Conservation (phyloP, 805 yeast species). For the Kodamaea leandrae region DNA sequence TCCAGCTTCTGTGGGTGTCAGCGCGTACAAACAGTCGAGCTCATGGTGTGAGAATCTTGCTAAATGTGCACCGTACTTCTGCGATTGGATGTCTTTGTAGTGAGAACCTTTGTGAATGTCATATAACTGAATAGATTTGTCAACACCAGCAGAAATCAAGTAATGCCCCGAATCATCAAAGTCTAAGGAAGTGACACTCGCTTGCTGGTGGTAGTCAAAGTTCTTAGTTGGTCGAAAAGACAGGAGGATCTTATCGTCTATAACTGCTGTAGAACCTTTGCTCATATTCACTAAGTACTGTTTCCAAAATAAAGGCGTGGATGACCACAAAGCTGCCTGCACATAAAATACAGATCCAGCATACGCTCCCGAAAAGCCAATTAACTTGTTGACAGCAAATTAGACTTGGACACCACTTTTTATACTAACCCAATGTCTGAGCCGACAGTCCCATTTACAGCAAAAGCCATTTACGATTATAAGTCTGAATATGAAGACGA, state of each 20-base stretch:
- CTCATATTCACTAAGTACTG: slow-evolving; percentile 4
- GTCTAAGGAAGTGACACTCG: slow-evolving; percentile 66
- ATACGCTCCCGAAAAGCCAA: not conserved
- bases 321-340: slow-evolving; percentile 2
- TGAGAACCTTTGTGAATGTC: slow-evolving; percentile 70
- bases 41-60: slow-evolving; percentile 80
- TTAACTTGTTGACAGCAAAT: not conserved
- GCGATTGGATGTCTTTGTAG: slow-evolving; percentile 67
- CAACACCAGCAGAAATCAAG: slow-evolving; percentile 72
- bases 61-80: slow-evolving; percentile 88
- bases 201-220: slow-evolving; percentile 48
- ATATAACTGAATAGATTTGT: slow-evolving; percentile 80
- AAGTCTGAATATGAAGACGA: slow-evolving; percentile 72
- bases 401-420: not conserved
- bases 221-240: slow-evolving; percentile 43
- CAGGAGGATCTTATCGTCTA: slow-evolving; percentile 26
- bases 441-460: slow-evolving; percentile 55
- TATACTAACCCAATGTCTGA: slow-evolving; percentile 16
- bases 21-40: slow-evolving; percentile 73
- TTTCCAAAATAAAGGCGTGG: not conserved
- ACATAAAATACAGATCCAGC: not conserved
- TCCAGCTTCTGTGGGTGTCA: slow-evolving; percentile 48
- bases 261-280: slow-evolving; percentile 22
- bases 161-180: slow-evolving; percentile 83
- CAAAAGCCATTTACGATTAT: slow-evolving; percentile 67